Evolutionary conservation across 1,139 yeast species (phyloP).

Genomic region (Diutina mesorugosa): DNA sequence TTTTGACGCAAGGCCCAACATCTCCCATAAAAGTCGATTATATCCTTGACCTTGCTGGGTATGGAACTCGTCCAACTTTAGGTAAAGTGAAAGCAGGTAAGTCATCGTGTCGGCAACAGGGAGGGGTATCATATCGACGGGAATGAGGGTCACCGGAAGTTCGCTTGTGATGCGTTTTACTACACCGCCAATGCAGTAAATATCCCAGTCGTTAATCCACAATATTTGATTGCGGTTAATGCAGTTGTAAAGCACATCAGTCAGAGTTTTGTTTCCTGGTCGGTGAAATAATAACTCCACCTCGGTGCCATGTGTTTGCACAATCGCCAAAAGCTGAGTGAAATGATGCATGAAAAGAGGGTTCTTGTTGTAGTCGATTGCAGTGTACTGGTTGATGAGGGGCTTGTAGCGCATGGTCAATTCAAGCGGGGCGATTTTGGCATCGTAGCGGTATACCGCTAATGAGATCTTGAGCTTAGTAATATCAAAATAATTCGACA

Average conservation of each 20-base stretch:
- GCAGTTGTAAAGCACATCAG: conserved; percentile 38
- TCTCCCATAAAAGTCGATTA: conserved; percentile 19
- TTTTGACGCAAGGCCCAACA: conserved; percentile 26
- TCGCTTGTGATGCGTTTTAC: conserved; percentile 36
- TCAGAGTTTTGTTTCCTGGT: conserved; percentile 43
- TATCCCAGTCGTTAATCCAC: conserved; percentile 54
- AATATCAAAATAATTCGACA: conserved; percentile 59
- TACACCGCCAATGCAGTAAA: conserved; percentile 42
- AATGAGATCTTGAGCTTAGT: conserved; percentile 67
- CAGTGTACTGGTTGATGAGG: conserved; percentile 14
- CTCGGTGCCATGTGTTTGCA: conserved; percentile 28
- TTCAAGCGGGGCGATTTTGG: conserved; percentile 12
- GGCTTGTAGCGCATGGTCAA: conserved; percentile 10
- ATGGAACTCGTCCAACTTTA: conserved; percentile 7
- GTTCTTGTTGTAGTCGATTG: conserved; percentile 10
- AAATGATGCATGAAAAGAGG: conserved; percentile 29
- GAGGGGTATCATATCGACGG: conserved; percentile 25
- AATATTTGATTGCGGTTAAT: conserved; percentile 40
- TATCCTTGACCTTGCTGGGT: conserved; percentile 9
- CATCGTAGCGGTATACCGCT: conserved; percentile 44
- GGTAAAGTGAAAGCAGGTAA: conserved; percentile 23
- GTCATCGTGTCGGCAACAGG: conserved; percentile 35
- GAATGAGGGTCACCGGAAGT: conserved; percentile 31
- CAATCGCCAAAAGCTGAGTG: conserved; percentile 36
- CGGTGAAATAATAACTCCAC: conserved; percentile 40